Evolutionary conservation across 345 rosid genomes (phyloP), one percentile per base, ranked within the genome.

Genomic region (Rhizophora mangle): DNA sequence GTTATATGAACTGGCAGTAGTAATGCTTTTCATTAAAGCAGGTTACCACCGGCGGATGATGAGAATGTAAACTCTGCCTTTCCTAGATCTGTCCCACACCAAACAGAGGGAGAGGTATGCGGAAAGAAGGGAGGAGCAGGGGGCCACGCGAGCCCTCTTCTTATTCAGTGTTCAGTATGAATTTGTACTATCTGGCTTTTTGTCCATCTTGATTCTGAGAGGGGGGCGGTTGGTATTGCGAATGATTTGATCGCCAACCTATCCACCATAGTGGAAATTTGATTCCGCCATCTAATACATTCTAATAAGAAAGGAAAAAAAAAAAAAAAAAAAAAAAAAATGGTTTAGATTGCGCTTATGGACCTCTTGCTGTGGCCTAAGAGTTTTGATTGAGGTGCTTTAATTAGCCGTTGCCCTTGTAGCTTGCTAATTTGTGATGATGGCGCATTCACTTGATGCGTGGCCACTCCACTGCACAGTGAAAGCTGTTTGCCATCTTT

Each of bases 361-460:
- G 5, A 26, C 15, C 27, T 24, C 29, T 9, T 4, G 60, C 13
- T 27, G 16, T 56, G 30, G 30, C 11, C 16, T 43, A 43, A 43
- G 13, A 13, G 49, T 43, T 11, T 43, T 13, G 16, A 2, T 39
- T 43, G 52, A 57, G 46, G 31, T 32, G 68, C 7, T 6, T 68
- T 6, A 30, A 72, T 63, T 56, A 21, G 60, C 16, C 21, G 37
- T 32, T 49, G 76, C 49, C 49, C 19, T 15, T 13, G 18, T 3
- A 43, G 49, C 26, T 63, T 20, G 27, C n/a, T 24, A 30, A 43
- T 36, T 37, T 32, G 51, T n/a, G 47, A 72, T 46, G 4, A 79
- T 62, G 74, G 68, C 24, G 61, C 67, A 31, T 53, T 71, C 63
- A 6, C 30, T 59, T 56, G 63, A 60, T 54, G 84, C 75, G 60